Evolutionary conservation across 2,329 filamentous ascomycete species (phyloP), one percentile per base, ranked within the genome.

Genomic region (Fusarium sarcochroum): DNA sequence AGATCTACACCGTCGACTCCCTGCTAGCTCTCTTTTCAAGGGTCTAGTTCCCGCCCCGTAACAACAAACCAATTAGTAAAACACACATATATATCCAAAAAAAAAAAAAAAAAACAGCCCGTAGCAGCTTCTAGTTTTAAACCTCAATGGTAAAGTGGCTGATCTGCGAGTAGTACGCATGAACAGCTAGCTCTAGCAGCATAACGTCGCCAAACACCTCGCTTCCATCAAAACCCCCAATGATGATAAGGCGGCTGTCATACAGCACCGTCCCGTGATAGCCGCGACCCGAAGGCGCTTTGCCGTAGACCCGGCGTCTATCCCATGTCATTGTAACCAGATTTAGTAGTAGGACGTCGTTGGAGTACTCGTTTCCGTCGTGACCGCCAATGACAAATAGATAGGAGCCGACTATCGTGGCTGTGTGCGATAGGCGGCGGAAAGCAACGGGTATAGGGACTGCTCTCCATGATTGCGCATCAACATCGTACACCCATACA

Each of bases 251-350:
- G 49, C 90, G 83, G 69, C 87, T 89, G 75, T 92, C 90, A 73
- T 91, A 86, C 41, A 91, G 79, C 17, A 91, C 86, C 1, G 89
- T 84, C 49, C 88, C 87, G 75, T 92, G 90, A 75, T 92, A 92
- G 0, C 90, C 90, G 59, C 90, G 81, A 11, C 88, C 88, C 72
- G 83, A 87, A 1, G 89, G 89, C 13, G 87, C 84, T 66, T 86
- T 78, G 21, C 89, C 89, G 73, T 91, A 91, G 10, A 90, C 87
- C 66, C 83, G 86, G 63, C 90, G 83, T 74, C 84, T 86, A 75
- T 92, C 90, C 90, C 90, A 92, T n/a, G 88, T 86, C 90, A 92
- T 91, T 40, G 89, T 91, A 34, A 91, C 89, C 7, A 92, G 82
- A 75, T 92, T 92, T 32, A 92, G 82, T 50, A 91, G 80, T 58